Base-by-base conservation (phyloP, 192 early-diverging fungal species). In the Coemansia furcata region DNA sequence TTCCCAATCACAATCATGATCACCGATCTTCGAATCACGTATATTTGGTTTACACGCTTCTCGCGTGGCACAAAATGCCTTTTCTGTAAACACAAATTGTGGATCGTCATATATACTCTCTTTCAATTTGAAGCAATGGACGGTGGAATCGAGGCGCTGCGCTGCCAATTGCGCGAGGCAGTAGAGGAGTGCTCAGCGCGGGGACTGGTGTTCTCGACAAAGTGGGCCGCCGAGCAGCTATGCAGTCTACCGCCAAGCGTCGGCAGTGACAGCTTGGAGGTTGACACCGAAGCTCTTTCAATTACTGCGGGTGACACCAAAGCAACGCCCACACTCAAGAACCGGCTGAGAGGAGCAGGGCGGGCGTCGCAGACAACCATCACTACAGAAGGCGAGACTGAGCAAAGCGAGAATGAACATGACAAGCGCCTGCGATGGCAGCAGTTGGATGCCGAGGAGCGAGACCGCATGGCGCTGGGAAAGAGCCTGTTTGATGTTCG, bases 401-500 rank as follows among this genome's bases (percentile, higher is more conserved):
- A 61, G 60, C 19, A 23, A 42, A 54, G 36, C 39, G 32, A 23
- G 9, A 9, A 42, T 4, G 30, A 29, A 30, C 15, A 26, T 32
- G 54, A 11, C 29, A 49, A 61, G 30, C 67, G 19, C 57, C 5
- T 6, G 10, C 37, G 55, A 50, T 65, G 75, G 76, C 59, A 29
- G 11, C 32, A 29, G 43, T 65, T 60, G 35, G 73, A 80, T 40
- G 40, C 60, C 23, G 19, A 42, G 0, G 74, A 77, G 39, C 49
- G 57, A 9, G 79, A 85, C 68, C 60, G 63, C 6, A 85, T 86
- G 38, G 61, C 87, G 30, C 76, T 90, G 61, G 90, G 90, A 19
- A 91, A 91, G 67, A 70, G 90, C 12, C 87, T 89, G 32, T 94
- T 93, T 66, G 88, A 92, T 21, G 65, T 89, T 44, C 84, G 87